phyloP scores from a whole-genome alignment of 768 basidiomycete species.

The Suillus cothurnatus region DNA sequence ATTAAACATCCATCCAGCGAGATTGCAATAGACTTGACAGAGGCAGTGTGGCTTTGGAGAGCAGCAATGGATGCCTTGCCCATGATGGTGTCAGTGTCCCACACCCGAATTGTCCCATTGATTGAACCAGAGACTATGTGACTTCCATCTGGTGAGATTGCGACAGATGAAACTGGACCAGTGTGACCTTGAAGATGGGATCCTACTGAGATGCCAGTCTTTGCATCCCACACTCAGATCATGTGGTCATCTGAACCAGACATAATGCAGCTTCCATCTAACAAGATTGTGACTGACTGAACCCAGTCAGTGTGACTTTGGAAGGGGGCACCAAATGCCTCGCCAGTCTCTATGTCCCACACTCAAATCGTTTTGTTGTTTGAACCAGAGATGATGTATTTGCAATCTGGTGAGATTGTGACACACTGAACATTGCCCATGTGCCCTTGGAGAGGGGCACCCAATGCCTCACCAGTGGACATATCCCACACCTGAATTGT shows the following conservation, averaged over 20 bases:
- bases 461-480: not conserved
- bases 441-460: not conserved
- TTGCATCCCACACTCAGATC: not conserved
- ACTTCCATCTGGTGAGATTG: too few relatives aligned
- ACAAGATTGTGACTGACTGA: not conserved
- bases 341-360: not conserved
- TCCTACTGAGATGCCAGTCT: too few relatives aligned
- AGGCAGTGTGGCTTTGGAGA: not conserved
- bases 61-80: too few relatives aligned
- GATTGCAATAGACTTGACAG: not conserved
- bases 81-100: too few relatives aligned
- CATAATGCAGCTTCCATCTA: not conserved
- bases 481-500: constrained; percentile 15
- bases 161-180: fast-evolving
- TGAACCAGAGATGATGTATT: not conserved
- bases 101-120: too few relatives aligned
- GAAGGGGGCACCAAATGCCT: not conserved
- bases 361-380: fast-evolving
- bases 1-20: not conserved
- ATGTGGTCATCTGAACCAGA: constrained; percentile 6
- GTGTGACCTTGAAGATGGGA: too few relatives aligned
- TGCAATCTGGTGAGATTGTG: not conserved
- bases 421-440: not conserved
- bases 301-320: not conserved
- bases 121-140: too few relatives aligned